Percentiles rank a stretch among this genome's conserved stretches.
Conservation (phyloP, 345 rosid genomes). For the Camelina laxa region DNA sequence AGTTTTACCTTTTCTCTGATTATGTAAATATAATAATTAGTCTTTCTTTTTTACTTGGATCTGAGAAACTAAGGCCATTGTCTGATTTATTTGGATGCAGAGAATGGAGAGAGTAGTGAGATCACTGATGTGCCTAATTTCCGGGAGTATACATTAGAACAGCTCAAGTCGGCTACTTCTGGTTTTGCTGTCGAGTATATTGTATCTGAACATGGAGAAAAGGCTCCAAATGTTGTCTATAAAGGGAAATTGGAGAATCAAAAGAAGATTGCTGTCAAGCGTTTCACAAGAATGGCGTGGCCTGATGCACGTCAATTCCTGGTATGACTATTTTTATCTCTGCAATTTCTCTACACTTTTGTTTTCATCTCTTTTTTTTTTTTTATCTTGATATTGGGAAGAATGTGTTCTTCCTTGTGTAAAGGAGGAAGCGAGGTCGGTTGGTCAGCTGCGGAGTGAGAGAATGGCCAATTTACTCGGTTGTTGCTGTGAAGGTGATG, state of each 20-base stretch:
- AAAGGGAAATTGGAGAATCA: slow-evolving; percentile 85
- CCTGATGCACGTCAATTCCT: slow-evolving; percentile 85
- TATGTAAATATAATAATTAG: not conserved
- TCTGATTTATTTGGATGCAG: slow-evolving; percentile 47
- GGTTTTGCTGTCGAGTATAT: slow-evolving; percentile 90
- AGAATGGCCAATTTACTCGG: slow-evolving; percentile 88
- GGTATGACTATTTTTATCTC: slow-evolving; percentile 41
- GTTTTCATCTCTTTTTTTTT: not conserved
- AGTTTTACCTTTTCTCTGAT: slow-evolving; percentile 35
- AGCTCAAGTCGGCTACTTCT: slow-evolving; percentile 77
- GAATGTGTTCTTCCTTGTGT: slow-evolving; percentile 27
- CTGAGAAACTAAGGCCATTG: slow-evolving; percentile 11
- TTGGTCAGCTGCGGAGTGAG: slow-evolving; percentile 79
- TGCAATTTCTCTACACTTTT: not conserved
- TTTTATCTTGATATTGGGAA: not conserved
- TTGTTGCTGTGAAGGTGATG: slow-evolving; percentile 88
- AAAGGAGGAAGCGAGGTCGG: slow-evolving; percentile 91
- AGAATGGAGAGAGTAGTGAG: slow-evolving; percentile 54
- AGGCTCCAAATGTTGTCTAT: slow-evolving; percentile 91
- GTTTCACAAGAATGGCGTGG: slow-evolving; percentile 92
- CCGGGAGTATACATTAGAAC: slow-evolving; percentile 70
- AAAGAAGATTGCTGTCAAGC: slow-evolving; percentile 81
- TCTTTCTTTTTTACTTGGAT: slow-evolving; percentile 14
- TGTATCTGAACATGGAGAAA: slow-evolving; percentile 94
- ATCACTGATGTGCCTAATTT: slow-evolving; percentile 54